Evolutionary conservation across 352 stramenopile genomes (phyloP), one percentile per base, ranked within the genome.

Genomic region (Phytophthora chlamydospora): DNA sequence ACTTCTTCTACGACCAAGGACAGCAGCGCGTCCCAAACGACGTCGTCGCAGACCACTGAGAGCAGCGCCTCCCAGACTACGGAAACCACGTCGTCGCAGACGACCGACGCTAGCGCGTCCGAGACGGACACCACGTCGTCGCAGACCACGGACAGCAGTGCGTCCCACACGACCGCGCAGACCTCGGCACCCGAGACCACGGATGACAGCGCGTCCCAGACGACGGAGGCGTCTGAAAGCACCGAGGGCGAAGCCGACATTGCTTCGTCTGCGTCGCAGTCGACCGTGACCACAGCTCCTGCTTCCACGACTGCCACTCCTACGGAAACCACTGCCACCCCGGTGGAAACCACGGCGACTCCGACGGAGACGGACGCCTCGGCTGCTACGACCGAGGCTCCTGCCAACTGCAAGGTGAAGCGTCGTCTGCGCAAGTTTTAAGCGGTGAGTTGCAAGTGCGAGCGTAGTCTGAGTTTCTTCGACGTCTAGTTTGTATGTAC

Each of bases 361-460:
- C 46, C 62, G 2, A 33, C 17, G 13, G 33, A 32, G 33, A 55
- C 47, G 17, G 34, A 8, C 11, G 17, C 47, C 47, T n/a, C 47
- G 24, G 11, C 14, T 39, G 19, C 27, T 42, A 48, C 36, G 29
- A 65, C 46, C 14, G 55, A 60, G 5, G 29, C 55, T 19, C 55
- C 62, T 24, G 14, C 54, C 55, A 71, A 67, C 33, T 71, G 62
- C 49, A 71, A 71, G 62, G 43, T 71, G 31, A 67, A 42, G 24
- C 62, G 62, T 17, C 62, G 62, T 33, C 24, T 67, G 10, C 57
- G 62, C 24, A 67, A 67, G 29, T 38, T 71, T 24, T 67, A 71
- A 62, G 50, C 27, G 49, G 8, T 12, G 8, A 6, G 2, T 41
- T 57, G 34, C 31, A 44, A 54, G 27, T 50, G n/a, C 33, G 32